phyloP scores from a whole-genome alignment of 2,329 filamentous ascomycete genomes.

The Neurospora crassa region DNA sequence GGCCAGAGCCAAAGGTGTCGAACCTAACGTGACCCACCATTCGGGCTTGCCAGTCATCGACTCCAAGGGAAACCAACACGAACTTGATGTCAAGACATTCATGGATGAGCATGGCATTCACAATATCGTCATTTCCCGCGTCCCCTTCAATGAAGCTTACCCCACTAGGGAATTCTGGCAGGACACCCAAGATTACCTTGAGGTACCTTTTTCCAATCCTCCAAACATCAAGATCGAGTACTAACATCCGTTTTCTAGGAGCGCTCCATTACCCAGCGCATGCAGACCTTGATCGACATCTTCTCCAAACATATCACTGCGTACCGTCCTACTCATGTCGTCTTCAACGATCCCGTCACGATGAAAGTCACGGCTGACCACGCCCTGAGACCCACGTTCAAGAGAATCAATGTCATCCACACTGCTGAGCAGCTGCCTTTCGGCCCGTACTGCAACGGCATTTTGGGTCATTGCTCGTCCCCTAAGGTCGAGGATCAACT shows the following conservation, averaged over 20 bases:
- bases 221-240: background rate
- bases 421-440: slow-evolving; percentile 19
- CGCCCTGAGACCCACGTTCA: slow-evolving; percentile 7
- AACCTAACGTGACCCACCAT: slow-evolving; percentile 6
- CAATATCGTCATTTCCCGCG: slow-evolving; percentile 14
- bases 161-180: slow-evolving; percentile 14
- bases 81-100: slow-evolving; percentile 12
- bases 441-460: slow-evolving; percentile 15
- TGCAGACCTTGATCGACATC: slow-evolving; percentile 9
- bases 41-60: slow-evolving; percentile 3
- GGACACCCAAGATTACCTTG: slow-evolving; percentile 14
- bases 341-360: slow-evolving; percentile 19
- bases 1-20: slow-evolving; percentile 11
- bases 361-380: slow-evolving; percentile 16
- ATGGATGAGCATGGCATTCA: slow-evolving; percentile 13
- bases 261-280: slow-evolving; percentile 6
- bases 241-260: slow-evolving; percentile 2
- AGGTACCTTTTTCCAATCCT: slow-evolving; percentile 6
- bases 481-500: slow-evolving; percentile 11
- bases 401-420: slow-evolving; percentile 17
- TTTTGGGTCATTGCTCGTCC: slow-evolving; percentile 16
- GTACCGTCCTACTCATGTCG: slow-evolving; percentile 16
- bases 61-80: background rate
- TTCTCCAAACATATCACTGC: slow-evolving; percentile 9
- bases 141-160: slow-evolving; percentile 12